Evolutionary conservation across 1,284 basidiomycete species (phyloP).

Genomic region (Irpex sp.): DNA sequence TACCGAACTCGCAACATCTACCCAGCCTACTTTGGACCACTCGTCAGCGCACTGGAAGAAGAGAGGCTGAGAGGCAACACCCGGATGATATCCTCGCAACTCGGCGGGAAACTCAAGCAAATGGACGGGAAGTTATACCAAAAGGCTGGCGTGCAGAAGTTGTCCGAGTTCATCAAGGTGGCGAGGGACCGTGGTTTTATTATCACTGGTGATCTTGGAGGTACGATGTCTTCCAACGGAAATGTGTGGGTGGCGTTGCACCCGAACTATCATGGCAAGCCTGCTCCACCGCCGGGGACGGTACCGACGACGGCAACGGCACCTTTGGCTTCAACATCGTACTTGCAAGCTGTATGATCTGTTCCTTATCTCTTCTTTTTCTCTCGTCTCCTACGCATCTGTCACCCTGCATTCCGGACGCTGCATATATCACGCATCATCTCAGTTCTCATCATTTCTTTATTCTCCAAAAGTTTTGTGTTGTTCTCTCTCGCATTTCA

Average conservation of each 20-base stretch:
- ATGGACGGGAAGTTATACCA: slow-evolving; percentile 32
- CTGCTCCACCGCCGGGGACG: not conserved
- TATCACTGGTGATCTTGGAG: slow-evolving; percentile 32
- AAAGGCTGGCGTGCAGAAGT: slow-evolving; percentile 41
- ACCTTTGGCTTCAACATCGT: not conserved
- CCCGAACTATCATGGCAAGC: slow-evolving; percentile 15
- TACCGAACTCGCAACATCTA: slow-evolving; percentile 4
- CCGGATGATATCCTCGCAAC: slow-evolving; percentile 23
- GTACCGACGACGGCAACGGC: not conserved
- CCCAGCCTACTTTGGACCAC: slow-evolving; percentile 18
- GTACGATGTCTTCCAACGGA: slow-evolving; percentile 26
- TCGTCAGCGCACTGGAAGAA: slow-evolving; percentile 25
- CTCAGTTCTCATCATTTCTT: too few relatives aligned
- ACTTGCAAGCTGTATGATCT: not conserved
- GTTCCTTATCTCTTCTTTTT: not conserved
- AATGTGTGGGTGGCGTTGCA: slow-evolving; percentile 44
- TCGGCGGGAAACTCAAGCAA: slow-evolving; percentile 23
- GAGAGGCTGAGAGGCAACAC: slow-evolving; percentile 30
- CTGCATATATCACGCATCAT: too few relatives aligned
- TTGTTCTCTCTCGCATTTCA: too few relatives aligned
- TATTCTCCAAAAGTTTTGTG: too few relatives aligned
- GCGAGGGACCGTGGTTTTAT: slow-evolving; percentile 44
- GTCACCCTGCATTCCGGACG: too few relatives aligned
- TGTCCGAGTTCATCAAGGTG: slow-evolving; percentile 43
- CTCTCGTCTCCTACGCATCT: too few relatives aligned